Conservation (phyloP, 2,329 filamentous ascomycete genomes). For the Claviceps purpurea region DNA sequence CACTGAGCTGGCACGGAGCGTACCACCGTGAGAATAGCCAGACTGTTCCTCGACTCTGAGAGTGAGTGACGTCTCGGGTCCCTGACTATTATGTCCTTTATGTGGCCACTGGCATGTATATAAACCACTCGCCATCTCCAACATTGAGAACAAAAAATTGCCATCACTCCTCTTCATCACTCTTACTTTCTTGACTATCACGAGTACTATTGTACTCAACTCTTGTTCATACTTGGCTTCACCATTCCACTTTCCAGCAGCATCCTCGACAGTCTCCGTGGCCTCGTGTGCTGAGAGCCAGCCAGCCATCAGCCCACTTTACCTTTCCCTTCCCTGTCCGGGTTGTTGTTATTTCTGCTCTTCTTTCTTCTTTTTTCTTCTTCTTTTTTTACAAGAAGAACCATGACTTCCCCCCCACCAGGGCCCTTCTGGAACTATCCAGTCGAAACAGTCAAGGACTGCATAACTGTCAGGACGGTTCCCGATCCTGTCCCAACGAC, state of each 20-base stretch:
- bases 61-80: neutral
- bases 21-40: neutral
- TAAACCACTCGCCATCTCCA: neutral
- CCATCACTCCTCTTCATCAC: no score
- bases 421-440: slow-evolving; percentile 2
- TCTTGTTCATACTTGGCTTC: neutral
- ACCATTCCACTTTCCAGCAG: neutral
- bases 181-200: no score
- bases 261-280: neutral
- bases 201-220: neutral
- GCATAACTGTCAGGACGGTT: neutral
- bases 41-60: neutral
- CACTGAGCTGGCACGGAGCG: neutral
- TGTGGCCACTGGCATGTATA: neutral
- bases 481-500: slow-evolving; percentile 2
- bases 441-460: neutral
- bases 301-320: neutral
- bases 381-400: neutral
- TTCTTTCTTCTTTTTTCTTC: no score
- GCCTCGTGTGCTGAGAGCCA: neutral
- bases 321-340: no score
- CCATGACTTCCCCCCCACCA: neutral
- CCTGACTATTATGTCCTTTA: neutral
- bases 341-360: no score
- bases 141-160: no score